Base-by-base conservation (phyloP, 2,329 filamentous ascomycete genomes). In the Dactylellina sp. region DNA sequence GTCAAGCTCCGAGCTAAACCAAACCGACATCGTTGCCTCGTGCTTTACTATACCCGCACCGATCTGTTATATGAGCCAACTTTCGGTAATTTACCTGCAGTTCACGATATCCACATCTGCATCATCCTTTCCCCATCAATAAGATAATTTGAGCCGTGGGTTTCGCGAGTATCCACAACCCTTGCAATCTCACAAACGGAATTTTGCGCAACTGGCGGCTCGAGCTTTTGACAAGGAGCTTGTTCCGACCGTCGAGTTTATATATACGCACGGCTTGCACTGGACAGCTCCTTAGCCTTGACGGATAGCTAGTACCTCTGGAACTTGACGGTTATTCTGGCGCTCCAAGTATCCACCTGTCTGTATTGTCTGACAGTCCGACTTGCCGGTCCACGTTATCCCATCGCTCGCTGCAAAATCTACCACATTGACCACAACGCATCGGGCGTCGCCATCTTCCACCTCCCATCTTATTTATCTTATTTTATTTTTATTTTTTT, bases 371-470 rank as follows among this genome's bases (percentile, higher is more conserved):
- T 53, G n/a, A 42, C 16, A 32, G 14, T n/a, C 14, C 18, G 37
- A 56, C 25, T 55, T 18, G 16, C 60, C 46, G 47, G 50, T 47
- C 39, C 40, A 49, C 60, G 14, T 25, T 28, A 42, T 65, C 60
- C 44, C 52, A 53, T 60, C 61, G 57, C 25, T 57, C 20, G 61
- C 39, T 9, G 42, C 11, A 11, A 47, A 35, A 35, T 22, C 22
- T 24, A 9, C 14, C 12, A 20, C 18, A 56, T 56, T 52, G 24
- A 37, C 18, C n/a, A n/a, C 35, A 40, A 14, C 22, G 16, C 39
- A 22, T 66, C 70, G 70, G 70, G 32, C 24, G 49, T 74, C 70
- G 70, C 55, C 70, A 74, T 55, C 55, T 74, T 74, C 70, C 70
- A 74, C 70, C 49, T 28, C 40, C 39, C 1, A 7, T 24, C 44